Evolutionary conservation across 192 early-diverging fungal species (phyloP).

Genomic region (Backusella psychrophila): DNA sequence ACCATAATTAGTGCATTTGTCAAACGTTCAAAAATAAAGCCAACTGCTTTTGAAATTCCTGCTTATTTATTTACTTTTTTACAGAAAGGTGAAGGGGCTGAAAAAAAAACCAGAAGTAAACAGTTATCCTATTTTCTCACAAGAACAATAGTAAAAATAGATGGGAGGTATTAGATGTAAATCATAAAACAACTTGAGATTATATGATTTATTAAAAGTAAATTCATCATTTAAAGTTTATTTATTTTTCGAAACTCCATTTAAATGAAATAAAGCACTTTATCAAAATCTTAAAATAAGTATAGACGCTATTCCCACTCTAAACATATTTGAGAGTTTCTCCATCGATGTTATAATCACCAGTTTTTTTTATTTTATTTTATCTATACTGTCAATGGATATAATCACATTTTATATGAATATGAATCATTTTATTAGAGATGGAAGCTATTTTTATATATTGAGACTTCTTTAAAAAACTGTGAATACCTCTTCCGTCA

Average conservation of each 20-base stretch:
- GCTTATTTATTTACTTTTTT: background rate
- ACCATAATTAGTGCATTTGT: background rate
- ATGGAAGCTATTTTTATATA: background rate
- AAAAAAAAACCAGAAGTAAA: background rate
- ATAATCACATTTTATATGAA: background rate
- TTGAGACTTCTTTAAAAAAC: background rate
- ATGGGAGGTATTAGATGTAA: background rate
- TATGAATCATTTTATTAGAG: background rate
- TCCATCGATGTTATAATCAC: background rate
- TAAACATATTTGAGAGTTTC: background rate
- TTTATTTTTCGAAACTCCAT: background rate
- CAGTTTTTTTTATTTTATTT: background rate
- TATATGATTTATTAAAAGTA: background rate
- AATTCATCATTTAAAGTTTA: background rate
- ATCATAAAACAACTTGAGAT: background rate
- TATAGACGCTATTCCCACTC: background rate
- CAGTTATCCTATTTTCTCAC: background rate
- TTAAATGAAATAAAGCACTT: background rate
- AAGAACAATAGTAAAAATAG: background rate
- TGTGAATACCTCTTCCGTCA: background rate
- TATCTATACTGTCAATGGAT: background rate
- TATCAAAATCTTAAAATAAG: background rate
- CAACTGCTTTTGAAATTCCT: background rate
- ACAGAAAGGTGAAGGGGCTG: background rate
- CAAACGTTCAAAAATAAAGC: background rate